A percentile compares a stretch with the other conserved stretches of the same genome.
These are phyloP conservation scores for Penicillium odoratum DNA, from an alignment of 495 filamentous ascomycete species.

Conservation along the genomic window DNA sequence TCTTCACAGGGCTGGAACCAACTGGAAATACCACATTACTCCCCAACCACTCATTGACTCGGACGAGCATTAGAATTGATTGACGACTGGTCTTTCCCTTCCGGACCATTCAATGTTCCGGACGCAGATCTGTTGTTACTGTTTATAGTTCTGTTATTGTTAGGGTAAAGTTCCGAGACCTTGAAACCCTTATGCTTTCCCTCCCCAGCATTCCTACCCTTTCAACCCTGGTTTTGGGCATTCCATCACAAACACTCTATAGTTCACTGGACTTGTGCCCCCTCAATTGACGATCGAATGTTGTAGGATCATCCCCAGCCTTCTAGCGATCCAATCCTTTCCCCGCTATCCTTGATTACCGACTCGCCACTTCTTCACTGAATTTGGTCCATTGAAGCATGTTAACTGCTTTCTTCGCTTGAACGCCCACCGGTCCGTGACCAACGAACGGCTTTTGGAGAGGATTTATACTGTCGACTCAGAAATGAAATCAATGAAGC, in stretches of 20 bases:
- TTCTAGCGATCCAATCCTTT: constrained; percentile 23
- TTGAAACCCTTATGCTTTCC: constrained; percentile 3
- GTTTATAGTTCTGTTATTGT: constrained; percentile 31
- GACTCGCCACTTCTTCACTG: constrained; percentile 13
- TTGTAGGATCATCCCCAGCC: constrained; percentile 30
- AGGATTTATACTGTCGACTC: constrained; percentile 3
- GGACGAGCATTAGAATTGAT: constrained; percentile 7
- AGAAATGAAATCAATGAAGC: constrained; percentile 43
- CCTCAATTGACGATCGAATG: constrained; percentile 29
- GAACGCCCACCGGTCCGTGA: constrained; percentile 37
- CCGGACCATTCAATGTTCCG: constrained; percentile 20
- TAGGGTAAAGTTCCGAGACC: constrained; percentile 17
- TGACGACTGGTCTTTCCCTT: constrained; percentile 26
- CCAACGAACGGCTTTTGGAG: constrained; percentile 22
- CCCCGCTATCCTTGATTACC: constrained; percentile 16
- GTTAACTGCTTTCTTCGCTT: constrained; percentile 33
- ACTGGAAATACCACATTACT: constrained; percentile 6
- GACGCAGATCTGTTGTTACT: constrained; percentile 10
- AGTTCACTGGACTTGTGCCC: constrained; percentile 12
- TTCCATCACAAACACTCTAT: constrained; percentile 26
- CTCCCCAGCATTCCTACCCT: constrained; percentile 38
- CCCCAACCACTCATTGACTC: constrained; percentile 21
- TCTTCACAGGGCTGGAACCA: constrained; percentile 22
- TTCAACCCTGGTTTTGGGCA: constrained; percentile 23
- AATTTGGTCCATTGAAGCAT: constrained; percentile 27